Evolutionary conservation across 495 filamentous ascomycete species (phyloP).

Genomic region (Penicillium riverlandense): DNA sequence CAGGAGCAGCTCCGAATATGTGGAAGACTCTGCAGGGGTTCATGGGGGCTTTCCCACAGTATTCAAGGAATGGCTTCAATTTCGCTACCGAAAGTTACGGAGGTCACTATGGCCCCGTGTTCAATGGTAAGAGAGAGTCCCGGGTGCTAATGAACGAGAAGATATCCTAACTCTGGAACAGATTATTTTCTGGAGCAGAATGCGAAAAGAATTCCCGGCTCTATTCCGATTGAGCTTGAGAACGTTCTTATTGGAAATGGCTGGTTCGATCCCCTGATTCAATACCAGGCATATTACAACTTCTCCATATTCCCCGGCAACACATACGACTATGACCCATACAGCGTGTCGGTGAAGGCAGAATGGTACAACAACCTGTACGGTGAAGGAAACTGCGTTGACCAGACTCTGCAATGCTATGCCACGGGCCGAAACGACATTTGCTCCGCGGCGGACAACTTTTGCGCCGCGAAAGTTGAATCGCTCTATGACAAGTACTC

Average conservation of each 20-base stretch:
- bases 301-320: slow-evolving; percentile 50
- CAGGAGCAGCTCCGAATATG: slow-evolving; percentile 48
- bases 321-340: slow-evolving; percentile 52
- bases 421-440: slow-evolving; percentile 34
- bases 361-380: slow-evolving; percentile 56
- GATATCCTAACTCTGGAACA: slow-evolving; percentile 11
- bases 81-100: slow-evolving; percentile 56
- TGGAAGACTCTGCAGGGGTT: slow-evolving; percentile 57
- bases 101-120: slow-evolving; percentile 54
- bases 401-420: slow-evolving; percentile 43
- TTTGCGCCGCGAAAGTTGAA: slow-evolving; percentile 50
- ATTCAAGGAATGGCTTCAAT: slow-evolving; percentile 47
- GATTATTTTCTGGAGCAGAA: slow-evolving; percentile 31
- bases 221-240: slow-evolving; percentile 46
- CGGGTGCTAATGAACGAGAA: slow-evolving; percentile 47
- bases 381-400: slow-evolving; percentile 54
- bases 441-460: slow-evolving; percentile 44
- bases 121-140: slow-evolving; percentile 25
- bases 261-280: slow-evolving; percentile 52
- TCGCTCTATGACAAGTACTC: slow-evolving; percentile 43
- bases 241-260: slow-evolving; percentile 52
- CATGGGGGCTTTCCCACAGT: slow-evolving; percentile 56
- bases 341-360: slow-evolving; percentile 33
- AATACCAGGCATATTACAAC: slow-evolving; percentile 60
- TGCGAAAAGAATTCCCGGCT: slow-evolving; percentile 14